Evolutionary conservation across 495 filamentous ascomycete genomes (phyloP).

Genomic region (Podospora pseudoanserina): DNA sequence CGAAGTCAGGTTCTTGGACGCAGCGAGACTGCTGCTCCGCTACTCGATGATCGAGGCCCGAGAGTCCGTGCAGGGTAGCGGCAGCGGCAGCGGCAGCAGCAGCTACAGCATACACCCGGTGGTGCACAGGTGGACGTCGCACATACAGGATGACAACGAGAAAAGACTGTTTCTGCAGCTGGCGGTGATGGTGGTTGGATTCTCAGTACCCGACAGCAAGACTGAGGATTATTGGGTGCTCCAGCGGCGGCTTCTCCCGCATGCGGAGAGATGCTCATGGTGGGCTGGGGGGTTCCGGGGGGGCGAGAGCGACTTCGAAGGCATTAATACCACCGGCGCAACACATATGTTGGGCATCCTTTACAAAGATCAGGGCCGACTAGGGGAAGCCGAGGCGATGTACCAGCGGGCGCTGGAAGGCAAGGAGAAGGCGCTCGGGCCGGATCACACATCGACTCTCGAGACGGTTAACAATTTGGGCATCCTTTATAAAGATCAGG

Average conservation of each 20-base stretch:
- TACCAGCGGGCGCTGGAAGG: constrained; percentile 28
- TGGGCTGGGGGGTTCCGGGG: constrained; percentile 9
- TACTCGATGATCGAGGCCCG: constrained; percentile 34
- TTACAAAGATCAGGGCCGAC: constrained; percentile 30
- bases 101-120: constrained; percentile 31
- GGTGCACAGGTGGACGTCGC: constrained; percentile 33
- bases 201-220: constrained; percentile 16
- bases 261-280: constrained; percentile 25
- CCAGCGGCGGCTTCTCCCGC: constrained; percentile 28
- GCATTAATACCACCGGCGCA: constrained; percentile 30
- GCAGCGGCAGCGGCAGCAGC: constrained; percentile 12
- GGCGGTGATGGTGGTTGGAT: constrained; percentile 28
- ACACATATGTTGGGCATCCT: constrained; percentile 26
- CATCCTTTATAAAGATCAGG: too few relatives aligned
- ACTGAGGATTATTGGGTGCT: constrained; percentile 20
- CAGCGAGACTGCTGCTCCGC: constrained; percentile 26
- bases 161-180: constrained; percentile 19
- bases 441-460: too few relatives aligned
- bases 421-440: not conserved
- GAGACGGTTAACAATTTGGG: too few relatives aligned
- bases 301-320: constrained; percentile 18
- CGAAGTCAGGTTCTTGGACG: constrained; percentile 29
- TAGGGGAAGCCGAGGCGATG: constrained; percentile 30
- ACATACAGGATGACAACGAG: constrained; percentile 20
- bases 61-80: constrained; percentile 18